phyloP scores from a whole-genome alignment of 169 alveolate genomes.

The Plasmodium gaboni region DNA sequence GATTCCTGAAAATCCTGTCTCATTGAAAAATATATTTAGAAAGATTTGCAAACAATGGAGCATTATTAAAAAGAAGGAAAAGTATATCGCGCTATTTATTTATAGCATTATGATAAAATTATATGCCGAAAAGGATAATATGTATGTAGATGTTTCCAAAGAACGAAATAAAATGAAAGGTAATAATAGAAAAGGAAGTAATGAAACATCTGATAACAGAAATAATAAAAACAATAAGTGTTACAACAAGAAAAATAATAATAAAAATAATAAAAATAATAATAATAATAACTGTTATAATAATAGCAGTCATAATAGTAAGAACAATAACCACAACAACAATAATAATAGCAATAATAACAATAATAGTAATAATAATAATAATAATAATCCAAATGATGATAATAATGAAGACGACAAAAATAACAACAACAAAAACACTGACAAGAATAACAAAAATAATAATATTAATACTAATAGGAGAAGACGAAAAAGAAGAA shows the following conservation, averaged over 20 bases:
- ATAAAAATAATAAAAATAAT: not conserved
- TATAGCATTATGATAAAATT: too few species aligned
- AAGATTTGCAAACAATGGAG: too few species aligned
- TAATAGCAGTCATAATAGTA: not conserved
- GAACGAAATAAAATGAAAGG: too few species aligned
- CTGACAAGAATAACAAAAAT: conserved; percentile 3
- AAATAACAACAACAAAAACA: not conserved
- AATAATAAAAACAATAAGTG: not conserved
- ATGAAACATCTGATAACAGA: not conserved
- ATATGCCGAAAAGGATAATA: too few species aligned
- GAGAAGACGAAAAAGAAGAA: not conserved
- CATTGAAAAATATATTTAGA: too few species aligned
- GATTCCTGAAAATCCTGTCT: too few species aligned
- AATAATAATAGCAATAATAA: conserved; percentile 11
- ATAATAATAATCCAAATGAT: not conserved
- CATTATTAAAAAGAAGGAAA: too few species aligned
- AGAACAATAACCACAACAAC: not conserved
- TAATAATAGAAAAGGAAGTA: too few species aligned
- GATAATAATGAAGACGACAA: conserved; percentile 15
- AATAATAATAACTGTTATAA: not conserved
- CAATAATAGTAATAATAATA: conserved; percentile 2
- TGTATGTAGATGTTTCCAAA: too few species aligned
- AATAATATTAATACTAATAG: conserved; percentile 14
- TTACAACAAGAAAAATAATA: not conserved
- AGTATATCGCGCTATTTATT: too few species aligned